These are phyloP conservation scores for Senna tora DNA, from an alignment of 306 rosid genomes.

Conservation along the genomic window DNA sequence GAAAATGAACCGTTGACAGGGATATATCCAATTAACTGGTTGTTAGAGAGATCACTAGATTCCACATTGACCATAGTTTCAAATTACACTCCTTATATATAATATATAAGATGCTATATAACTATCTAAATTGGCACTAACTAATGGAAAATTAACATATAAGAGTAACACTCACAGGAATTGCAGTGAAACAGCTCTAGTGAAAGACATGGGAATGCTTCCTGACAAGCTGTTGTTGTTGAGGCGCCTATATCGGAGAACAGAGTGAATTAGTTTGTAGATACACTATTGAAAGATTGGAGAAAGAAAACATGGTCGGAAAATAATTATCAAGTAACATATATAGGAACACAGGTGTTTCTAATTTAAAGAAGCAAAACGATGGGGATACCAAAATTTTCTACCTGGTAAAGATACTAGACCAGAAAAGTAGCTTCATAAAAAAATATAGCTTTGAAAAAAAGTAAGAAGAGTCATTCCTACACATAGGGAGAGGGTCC, in stretches of 20 bases:
- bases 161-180: conserved; percentile 59
- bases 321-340: conserved; percentile 27
- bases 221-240: conserved; percentile 68
- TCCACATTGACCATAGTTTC: no score
- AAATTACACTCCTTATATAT: no score
- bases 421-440: no score
- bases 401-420: no score
- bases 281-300: conserved; percentile 24
- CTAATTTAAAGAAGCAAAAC: background rate
- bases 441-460: no score
- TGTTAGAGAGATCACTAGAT: no score
- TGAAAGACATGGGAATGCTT: conserved; percentile 47
- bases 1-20: no score
- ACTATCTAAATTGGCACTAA: background rate
- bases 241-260: conserved; percentile 59
- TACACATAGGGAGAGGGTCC: no score
- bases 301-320: conserved; percentile 10
- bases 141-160: background rate
- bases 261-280: conserved; percentile 38
- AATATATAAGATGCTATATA: no score
- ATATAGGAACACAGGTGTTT: background rate
- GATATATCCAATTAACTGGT: no score
- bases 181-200: conserved; percentile 45
- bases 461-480: no score
- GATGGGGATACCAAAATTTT: conserved; percentile 4